Evolutionary conservation across 345 rosid genomes (phyloP).

Genomic region (Microcos paniculata): DNA sequence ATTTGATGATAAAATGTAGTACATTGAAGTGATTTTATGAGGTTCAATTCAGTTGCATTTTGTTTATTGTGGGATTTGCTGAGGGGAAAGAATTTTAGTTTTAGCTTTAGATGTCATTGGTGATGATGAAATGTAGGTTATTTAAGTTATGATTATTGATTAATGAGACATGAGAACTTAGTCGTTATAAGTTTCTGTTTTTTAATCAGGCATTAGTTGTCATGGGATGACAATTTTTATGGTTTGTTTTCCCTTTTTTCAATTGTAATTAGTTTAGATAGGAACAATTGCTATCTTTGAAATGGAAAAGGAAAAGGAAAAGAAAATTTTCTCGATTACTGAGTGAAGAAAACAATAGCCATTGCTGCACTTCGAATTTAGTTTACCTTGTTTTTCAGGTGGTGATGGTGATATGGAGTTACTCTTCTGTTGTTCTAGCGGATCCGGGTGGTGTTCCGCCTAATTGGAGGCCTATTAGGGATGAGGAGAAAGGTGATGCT

Average conservation of each 20-base stretch:
- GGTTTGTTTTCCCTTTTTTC: neutral
- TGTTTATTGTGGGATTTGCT: neutral
- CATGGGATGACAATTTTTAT: neutral
- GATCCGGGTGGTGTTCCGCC: slow-evolving; percentile 85
- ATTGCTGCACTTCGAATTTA: neutral
- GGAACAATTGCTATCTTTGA: neutral
- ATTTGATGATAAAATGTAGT: neutral
- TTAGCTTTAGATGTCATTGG: neutral
- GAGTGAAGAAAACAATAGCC: neutral
- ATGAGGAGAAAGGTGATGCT: slow-evolving; percentile 55
- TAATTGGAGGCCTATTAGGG: slow-evolving; percentile 59
- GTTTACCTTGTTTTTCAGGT: slow-evolving; percentile 43
- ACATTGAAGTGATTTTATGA: neutral
- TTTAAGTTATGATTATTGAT: neutral
- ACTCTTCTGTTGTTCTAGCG: slow-evolving; percentile 63
- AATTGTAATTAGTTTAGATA: neutral
- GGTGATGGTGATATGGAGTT: slow-evolving; percentile 76
- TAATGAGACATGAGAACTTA: neutral
- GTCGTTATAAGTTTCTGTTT: neutral
- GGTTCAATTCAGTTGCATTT: neutral
- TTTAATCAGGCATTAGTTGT: neutral
- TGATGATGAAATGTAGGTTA: neutral
- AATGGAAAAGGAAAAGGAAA: neutral
- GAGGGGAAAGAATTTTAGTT: neutral
- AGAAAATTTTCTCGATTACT: neutral